Evolutionary conservation across 169 alveolate species (phyloP), one percentile per base, ranked within the genome.

Genomic region (Perkinsus marinus): DNA sequence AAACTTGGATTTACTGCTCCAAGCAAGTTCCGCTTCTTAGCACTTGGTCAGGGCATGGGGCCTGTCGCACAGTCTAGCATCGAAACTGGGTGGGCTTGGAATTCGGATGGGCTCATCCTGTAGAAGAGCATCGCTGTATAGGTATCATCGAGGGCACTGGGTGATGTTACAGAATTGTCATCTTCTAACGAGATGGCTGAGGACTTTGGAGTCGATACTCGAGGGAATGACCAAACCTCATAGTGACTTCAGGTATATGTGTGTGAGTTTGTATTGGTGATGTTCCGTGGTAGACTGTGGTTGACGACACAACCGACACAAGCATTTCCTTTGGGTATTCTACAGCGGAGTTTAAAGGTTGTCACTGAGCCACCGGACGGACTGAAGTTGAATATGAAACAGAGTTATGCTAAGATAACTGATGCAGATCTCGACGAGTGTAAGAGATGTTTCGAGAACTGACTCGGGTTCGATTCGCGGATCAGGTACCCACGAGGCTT

Each of bases 311-410:
- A 96, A 90, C 99, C 99, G 89, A 96, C 97, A 57, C 97, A 96
- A 90, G 96, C 93, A 37, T 97, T 98, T 97, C 99, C 99, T 26
- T 95, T 97, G 68, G 98, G 98, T 94, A 97, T 97, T 92, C 95
- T 98, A 89, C 98, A 97, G 95, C 95, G 96, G 91, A 95, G 98
- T 39, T 95, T 98, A 92, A 98, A 98, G 93, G 98, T 98, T 89
- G 98, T 97, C 30, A 97, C 98, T 19, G 98, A 97, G 93, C 98
- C 99, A 0, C 99, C 99, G 22, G 99, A 98, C 92, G 99, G 99
- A n/a, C 94, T 97, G 39, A 96, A 97, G 91, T 96, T 96, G 90
- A 98, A 98, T 94, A 94, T 98, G 96, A 96, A 96, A 92, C 93
- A 96, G 89, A 94, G 97, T 89, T 97, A 96, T 93, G 94, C 98